Base-by-base conservation (phyloP, 2,329 filamentous ascomycete species). In the Daldinia eschscholtzii region DNA sequence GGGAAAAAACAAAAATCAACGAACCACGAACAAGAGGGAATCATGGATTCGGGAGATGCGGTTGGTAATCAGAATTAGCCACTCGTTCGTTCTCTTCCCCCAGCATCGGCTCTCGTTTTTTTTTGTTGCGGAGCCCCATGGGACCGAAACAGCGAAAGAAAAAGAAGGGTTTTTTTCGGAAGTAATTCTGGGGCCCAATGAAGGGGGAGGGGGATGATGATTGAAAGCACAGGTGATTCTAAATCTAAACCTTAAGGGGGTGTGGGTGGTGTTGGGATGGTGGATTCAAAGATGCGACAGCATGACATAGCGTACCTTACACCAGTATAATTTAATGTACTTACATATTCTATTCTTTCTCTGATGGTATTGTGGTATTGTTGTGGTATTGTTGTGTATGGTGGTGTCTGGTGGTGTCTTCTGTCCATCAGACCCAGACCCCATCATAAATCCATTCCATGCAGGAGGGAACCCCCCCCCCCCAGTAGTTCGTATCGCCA, bases 61-160 rank as follows among this genome's bases (percentile, higher is more conserved):
- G 42, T 52, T 52, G 23, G 26, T 52, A 30, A 52, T 33, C 46
- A 12, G 26, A 50, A 18, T n/a, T 23, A 30, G 46, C 52, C 30
- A 58, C 37, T 42, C 39, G 28, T 20, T 42, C 53, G 3, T 30
- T 28, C 59, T 18, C 60, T 30, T 52, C 28, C 44, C 57, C 37
- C 55, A 67, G 52, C 28, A 12, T 64, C 56, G 26, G 30, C 52
- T 55, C 35, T 58, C 39, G 35, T 26, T 20, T 23, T 20, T 23
- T 23, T 23, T 23, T 13, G 23, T 58, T 69, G 67, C 67, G 67
- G 64, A 70, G 67, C 67, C 67, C 67, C 67, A 70, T 64, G 67
- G 67, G 64, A 70, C 61, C 57, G 30, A 26, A 46, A 20, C 3
- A 35, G 28, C 23, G 23, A 58, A 15, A 42, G 18, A 48, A 33